Evolutionary conservation across 2,329 filamentous ascomycete species (phyloP).

Genomic region (Exophiala mesophila): DNA sequence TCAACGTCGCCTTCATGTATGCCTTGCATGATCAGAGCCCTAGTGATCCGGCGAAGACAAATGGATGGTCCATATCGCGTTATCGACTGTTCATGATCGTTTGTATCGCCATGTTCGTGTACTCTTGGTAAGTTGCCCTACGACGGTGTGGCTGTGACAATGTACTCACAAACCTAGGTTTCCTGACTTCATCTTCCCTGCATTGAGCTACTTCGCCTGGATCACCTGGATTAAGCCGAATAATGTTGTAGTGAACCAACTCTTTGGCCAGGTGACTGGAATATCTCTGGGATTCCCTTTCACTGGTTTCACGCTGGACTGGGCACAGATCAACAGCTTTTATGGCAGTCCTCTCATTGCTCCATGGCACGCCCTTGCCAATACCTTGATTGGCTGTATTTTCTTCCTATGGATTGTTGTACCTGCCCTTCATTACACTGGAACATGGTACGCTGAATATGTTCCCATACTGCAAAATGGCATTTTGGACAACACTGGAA

Average conservation of each 20-base stretch:
- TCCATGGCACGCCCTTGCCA: constrained; percentile 30
- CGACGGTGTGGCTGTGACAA: background rate
- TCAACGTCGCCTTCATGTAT: constrained; percentile 61
- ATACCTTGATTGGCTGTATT: constrained; percentile 31
- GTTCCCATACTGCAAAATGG: constrained; percentile 33
- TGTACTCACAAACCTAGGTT: constrained; percentile 31
- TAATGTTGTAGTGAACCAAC: constrained; percentile 41
- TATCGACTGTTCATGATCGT: constrained; percentile 58
- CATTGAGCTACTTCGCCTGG: constrained; percentile 62
- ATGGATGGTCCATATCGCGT: constrained; percentile 60
- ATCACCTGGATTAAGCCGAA: constrained; percentile 64
- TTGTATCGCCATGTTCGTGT: constrained; percentile 52
- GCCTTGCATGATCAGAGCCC: constrained; percentile 53
- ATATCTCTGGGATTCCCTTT: constrained; percentile 63
- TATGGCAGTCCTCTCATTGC: constrained; percentile 30
- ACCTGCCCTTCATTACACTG: constrained; percentile 32
- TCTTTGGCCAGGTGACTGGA: constrained; percentile 53
- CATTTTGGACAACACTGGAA: constrained; percentile 34
- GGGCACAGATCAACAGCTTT: constrained; percentile 29
- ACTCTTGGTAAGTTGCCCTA: constrained; percentile 47
- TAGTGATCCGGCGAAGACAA: constrained; percentile 49
- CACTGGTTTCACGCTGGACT: constrained; percentile 56
- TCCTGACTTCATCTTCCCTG: constrained; percentile 61
- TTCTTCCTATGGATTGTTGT: constrained; percentile 32
- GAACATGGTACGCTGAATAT: constrained; percentile 32